phyloP scores from a whole-genome alignment of 495 filamentous ascomycete genomes.

The Letharia columbiana region DNA sequence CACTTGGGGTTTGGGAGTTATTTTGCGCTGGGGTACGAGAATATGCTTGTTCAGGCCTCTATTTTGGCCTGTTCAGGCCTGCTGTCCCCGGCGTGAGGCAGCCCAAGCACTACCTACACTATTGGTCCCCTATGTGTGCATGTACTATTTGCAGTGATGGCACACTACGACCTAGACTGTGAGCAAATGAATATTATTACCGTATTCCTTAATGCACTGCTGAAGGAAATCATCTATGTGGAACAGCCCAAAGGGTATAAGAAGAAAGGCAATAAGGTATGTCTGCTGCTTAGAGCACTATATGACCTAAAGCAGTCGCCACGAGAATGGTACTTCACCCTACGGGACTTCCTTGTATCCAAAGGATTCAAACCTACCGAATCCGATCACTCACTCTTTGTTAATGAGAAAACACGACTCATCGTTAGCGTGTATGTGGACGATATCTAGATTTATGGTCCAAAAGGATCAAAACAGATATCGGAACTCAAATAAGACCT shows the following conservation, averaged over 20 bases:
- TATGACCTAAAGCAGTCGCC: too few species aligned
- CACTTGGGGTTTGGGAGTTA: background rate
- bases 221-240: too few species aligned
- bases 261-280: too few species aligned
- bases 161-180: too few species aligned
- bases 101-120: background rate
- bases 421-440: background rate
- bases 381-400: background rate
- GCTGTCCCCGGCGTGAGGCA: background rate
- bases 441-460: background rate
- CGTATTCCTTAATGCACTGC: too few species aligned
- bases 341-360: too few species aligned
- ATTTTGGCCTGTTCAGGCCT: background rate
- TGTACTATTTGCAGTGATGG: too few species aligned
- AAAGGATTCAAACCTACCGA: too few species aligned
- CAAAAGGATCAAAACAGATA: background rate
- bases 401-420: background rate
- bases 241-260: too few species aligned
- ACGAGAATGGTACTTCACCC: too few species aligned
- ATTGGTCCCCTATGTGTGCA: background rate
- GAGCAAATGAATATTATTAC: too few species aligned
- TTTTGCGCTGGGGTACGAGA: background rate
- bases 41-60: background rate
- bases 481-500: background rate
- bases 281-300: too few species aligned